These are phyloP conservation scores for Kalaharituber pfeilii DNA, from an alignment of 2,329 filamentous ascomycete species.

Conservation along the genomic window DNA sequence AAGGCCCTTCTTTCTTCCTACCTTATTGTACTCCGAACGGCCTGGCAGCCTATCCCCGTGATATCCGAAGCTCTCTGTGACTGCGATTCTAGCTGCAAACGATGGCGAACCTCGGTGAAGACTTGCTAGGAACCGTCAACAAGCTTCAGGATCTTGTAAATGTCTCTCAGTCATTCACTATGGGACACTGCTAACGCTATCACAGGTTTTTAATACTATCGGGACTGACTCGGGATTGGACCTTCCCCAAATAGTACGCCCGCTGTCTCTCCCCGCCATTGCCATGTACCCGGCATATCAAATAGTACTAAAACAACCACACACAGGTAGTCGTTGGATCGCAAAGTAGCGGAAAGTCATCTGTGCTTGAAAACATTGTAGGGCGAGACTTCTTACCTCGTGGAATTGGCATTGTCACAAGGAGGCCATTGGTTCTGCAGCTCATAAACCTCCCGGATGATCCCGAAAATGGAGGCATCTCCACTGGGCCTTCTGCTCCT, in stretches of 20 bases:
- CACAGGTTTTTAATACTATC: slow-evolving; percentile 86
- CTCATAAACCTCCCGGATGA: slow-evolving; percentile 85
- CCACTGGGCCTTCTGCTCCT: slow-evolving; percentile 38
- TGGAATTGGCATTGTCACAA: slow-evolving; percentile 90
- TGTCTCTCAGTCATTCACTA: slow-evolving; percentile 5
- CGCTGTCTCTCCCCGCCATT: slow-evolving; percentile 10
- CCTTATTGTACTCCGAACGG: no score
- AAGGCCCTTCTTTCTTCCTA: no score
- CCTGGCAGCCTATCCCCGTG: no score
- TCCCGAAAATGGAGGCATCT: slow-evolving; percentile 41
- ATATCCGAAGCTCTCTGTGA: not conserved
- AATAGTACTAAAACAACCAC: not conserved
- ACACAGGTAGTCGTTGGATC: slow-evolving; percentile 87
- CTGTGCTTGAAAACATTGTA: slow-evolving; percentile 96
- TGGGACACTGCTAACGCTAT: slow-evolving; percentile 2
- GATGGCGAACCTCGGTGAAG: slow-evolving; percentile 42
- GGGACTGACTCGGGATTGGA: slow-evolving; percentile 86
- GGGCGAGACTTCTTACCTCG: slow-evolving; percentile 92
- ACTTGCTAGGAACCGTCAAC: slow-evolving; percentile 89
- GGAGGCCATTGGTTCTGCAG: slow-evolving; percentile 85
- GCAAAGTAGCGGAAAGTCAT: slow-evolving; percentile 95
- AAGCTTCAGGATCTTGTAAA: slow-evolving; percentile 71
- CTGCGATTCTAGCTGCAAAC: not conserved
- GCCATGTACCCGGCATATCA: slow-evolving; percentile 9
- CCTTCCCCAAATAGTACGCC: slow-evolving; percentile 84